Evolutionary conservation across 1,139 yeast genomes (phyloP).

Genomic region (Pichia sp.): DNA sequence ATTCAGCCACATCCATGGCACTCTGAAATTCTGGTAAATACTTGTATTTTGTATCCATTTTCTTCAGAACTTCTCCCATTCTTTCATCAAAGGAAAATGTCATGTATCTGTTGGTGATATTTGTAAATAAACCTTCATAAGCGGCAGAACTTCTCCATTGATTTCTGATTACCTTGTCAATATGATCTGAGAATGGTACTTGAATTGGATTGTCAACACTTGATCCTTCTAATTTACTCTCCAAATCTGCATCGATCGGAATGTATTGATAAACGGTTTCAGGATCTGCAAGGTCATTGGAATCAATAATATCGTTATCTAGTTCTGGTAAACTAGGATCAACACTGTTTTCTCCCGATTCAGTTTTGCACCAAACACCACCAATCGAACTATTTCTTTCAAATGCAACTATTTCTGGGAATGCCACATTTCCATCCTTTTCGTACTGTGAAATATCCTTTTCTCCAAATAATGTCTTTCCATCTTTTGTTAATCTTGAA

Average conservation of each 20-base stretch:
- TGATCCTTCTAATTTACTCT: conserved; percentile 10
- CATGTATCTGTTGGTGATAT: conserved; percentile 45
- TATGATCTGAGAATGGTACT: conserved; percentile 3
- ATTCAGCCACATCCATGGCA: conserved; percentile 34
- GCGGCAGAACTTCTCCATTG: conserved; percentile 30
- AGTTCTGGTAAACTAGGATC: conserved; percentile 30
- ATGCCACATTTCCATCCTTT: conserved; percentile 33
- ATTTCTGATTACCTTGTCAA: conserved; percentile 6
- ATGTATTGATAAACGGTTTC: conserved; percentile 15
- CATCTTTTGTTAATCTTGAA: conserved; percentile 17
- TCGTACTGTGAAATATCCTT: conserved; percentile 14
- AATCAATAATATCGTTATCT: conserved; percentile 3
- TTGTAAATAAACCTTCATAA: conserved; percentile 44
- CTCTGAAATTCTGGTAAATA: conserved; percentile 33
- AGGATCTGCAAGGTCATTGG: conserved; percentile 6
- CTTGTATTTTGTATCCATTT: conserved; percentile 42
- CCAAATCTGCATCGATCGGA: conserved; percentile 13
- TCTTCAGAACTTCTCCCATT: conserved; percentile 27
- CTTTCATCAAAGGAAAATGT: conserved; percentile 37
- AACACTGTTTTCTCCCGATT: conserved; percentile 15
- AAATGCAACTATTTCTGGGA: conserved; percentile 36
- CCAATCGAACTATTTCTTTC: conserved; percentile 44
- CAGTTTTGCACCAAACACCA: conserved; percentile 40
- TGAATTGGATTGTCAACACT: conserved; percentile 16
- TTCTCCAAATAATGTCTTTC: conserved; percentile 17